These are phyloP conservation scores for Melaleuca alternifolia DNA, from an alignment of 345 rosid genomes.

Conservation along the genomic window DNA sequence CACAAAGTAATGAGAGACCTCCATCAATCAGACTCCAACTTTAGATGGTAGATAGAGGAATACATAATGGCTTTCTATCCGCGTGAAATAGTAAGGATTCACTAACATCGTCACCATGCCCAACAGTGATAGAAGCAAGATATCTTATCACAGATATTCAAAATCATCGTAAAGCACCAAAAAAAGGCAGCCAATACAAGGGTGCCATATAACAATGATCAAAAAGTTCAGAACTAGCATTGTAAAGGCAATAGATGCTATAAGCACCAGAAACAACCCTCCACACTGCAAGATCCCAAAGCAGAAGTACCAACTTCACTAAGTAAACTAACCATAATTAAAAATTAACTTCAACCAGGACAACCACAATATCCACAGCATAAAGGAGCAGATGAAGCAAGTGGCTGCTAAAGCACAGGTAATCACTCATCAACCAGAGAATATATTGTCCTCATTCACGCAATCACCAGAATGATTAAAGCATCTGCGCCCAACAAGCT, in stretches of 20 bases:
- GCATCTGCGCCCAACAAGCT: conserved; percentile 77
- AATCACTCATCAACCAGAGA: conserved; percentile 66
- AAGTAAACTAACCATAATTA: neutral
- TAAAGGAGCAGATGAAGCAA: conserved; percentile 38
- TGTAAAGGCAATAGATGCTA: neutral
- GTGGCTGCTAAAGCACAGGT: conserved; percentile 39
- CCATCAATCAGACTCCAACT: neutral
- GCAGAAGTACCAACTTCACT: neutral
- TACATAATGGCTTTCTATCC: neutral
- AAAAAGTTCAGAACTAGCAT: neutral
- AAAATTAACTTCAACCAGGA: neutral
- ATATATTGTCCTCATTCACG: conserved; percentile 56
- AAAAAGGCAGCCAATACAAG: neutral
- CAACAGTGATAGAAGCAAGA: neutral
- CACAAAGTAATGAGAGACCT: neutral
- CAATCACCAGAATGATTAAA: conserved; percentile 83
- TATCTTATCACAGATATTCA: neutral
- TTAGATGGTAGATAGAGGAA: neutral
- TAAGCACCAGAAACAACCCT: neutral
- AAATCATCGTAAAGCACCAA: neutral
- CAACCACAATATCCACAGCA: conserved; percentile 24
- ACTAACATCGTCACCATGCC: neutral
- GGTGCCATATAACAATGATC: neutral
- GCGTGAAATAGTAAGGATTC: neutral
- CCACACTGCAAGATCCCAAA: neutral